These are phyloP conservation scores for Lentinula sp. DNA, from an alignment of 768 basidiomycete genomes.

Conservation along the genomic window DNA sequence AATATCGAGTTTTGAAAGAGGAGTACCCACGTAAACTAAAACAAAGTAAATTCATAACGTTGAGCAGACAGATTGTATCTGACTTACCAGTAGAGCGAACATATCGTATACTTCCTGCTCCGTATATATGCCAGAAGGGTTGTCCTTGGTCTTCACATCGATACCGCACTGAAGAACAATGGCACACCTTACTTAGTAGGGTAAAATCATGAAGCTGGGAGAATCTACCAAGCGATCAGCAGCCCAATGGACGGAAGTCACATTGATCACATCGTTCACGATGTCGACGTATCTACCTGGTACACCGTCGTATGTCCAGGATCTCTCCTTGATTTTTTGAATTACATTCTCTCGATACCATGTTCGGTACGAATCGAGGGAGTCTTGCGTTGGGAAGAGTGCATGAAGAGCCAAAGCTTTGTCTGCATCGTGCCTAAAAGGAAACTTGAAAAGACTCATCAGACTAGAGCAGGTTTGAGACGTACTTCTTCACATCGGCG, in stretches of 20 bases:
- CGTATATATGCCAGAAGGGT: slow-evolving; percentile 36
- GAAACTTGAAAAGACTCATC: not conserved
- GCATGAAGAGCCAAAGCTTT: slow-evolving; percentile 23
- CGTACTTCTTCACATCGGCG: slow-evolving; percentile 20
- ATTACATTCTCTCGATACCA: slow-evolving; percentile 23
- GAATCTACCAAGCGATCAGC: slow-evolving; percentile 28
- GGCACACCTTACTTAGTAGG: not conserved
- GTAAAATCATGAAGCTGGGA: not conserved
- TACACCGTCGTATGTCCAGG: slow-evolving; percentile 25
- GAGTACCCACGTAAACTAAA: not conserved
- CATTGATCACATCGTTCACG: slow-evolving; percentile 42
- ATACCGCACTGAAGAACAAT: slow-evolving; percentile 31
- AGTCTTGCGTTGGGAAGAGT: slow-evolving; percentile 28
- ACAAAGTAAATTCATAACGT: not conserved
- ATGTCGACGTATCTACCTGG: slow-evolving; percentile 37
- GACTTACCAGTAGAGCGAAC: slow-evolving; percentile 20
- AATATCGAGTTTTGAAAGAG: not conserved
- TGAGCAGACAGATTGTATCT: not conserved
- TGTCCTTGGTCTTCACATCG: slow-evolving; percentile 37
- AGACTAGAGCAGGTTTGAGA: not conserved
- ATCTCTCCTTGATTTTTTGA: slow-evolving; percentile 24
- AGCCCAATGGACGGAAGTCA: slow-evolving; percentile 33
- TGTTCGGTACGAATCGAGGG: slow-evolving; percentile 19
- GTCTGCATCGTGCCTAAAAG: slow-evolving; percentile 25
- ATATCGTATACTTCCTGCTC: slow-evolving; percentile 43